Evolutionary conservation across 2,329 filamentous ascomycete species (phyloP).

Genomic region (Colletotrichum liriopes): DNA sequence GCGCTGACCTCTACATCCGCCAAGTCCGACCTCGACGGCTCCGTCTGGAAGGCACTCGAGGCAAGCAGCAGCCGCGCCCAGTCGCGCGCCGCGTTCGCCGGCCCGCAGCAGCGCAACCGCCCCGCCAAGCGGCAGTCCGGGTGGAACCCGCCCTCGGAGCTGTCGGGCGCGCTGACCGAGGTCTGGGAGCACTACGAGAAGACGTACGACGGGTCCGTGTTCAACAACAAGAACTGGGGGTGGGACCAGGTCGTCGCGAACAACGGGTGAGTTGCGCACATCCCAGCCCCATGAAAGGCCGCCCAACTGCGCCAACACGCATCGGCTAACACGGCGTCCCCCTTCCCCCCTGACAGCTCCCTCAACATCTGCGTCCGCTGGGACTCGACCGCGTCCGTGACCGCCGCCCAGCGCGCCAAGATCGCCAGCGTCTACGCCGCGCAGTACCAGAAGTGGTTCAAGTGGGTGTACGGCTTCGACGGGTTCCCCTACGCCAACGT

Average conservation of each 20-base stretch:
- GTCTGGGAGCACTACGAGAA: conserved; percentile 51
- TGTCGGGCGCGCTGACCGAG: conserved; percentile 47
- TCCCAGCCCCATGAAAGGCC: not conserved
- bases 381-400: conserved; percentile 56
- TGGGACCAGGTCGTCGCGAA: conserved; percentile 53
- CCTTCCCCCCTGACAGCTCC: conserved; percentile 8
- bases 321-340: not conserved
- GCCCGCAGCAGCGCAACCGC: conserved; percentile 44
- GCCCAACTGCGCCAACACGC: no score
- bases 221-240: conserved; percentile 51
- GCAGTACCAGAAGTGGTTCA: conserved; percentile 59
- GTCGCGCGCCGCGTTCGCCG: not conserved
- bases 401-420: conserved; percentile 56
- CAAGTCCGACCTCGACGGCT: conserved; percentile 47
- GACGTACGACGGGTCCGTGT: conserved; percentile 47
- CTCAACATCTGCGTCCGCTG: conserved; percentile 62
- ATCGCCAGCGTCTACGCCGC: conserved; percentile 53
- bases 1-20: conserved; percentile 44
- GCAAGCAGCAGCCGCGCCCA: not conserved
- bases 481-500: conserved; percentile 59
- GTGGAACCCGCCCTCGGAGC: conserved; percentile 49
- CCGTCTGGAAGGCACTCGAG: conserved; percentile 46
- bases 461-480: conserved; percentile 60
- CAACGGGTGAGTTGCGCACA: conserved; percentile 34
- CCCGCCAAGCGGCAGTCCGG: conserved; percentile 48